A percentile compares a stretch with the other conserved stretches of the same genome.
These are phyloP conservation scores for Phytopythium chamaehyphon DNA, from an alignment of 352 stramenopile genomes.

Conservation along the genomic window DNA sequence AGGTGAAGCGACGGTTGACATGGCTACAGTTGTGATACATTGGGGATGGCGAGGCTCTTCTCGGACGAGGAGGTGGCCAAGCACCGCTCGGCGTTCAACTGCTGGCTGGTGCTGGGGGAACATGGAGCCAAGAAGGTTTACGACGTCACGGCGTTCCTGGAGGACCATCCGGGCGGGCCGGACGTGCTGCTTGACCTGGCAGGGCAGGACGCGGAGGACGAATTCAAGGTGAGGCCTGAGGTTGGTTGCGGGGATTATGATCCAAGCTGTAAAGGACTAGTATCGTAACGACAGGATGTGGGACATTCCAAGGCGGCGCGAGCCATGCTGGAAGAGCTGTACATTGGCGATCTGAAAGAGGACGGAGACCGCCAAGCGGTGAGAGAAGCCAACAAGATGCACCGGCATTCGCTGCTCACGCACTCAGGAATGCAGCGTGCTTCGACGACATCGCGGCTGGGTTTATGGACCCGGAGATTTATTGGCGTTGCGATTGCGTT, in stretches of 20 bases:
- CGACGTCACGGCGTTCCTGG: slow-evolving; percentile 92
- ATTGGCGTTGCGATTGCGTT: background rate
- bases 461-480: background rate
- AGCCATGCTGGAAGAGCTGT: slow-evolving; percentile 86
- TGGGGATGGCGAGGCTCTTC: slow-evolving; percentile 35
- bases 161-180: slow-evolving; percentile 92
- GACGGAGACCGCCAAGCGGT: slow-evolving; percentile 9
- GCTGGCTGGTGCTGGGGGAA: slow-evolving; percentile 41
- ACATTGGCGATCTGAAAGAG: slow-evolving; percentile 71
- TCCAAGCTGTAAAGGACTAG: too few species aligned
- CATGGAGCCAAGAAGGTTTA: slow-evolving; percentile 84
- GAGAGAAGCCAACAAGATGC: slow-evolving; percentile 14
- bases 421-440: slow-evolving; percentile 4
- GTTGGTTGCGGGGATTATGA: too few species aligned
- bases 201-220: slow-evolving; percentile 75
- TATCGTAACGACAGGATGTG: slow-evolving; percentile 80
- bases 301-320: slow-evolving; percentile 89
- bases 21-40: too few species aligned
- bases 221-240: slow-evolving; percentile 44
- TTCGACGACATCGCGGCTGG: background rate
- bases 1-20: too few species aligned
- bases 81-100: slow-evolving; percentile 36
- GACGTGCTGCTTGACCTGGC: slow-evolving; percentile 91
- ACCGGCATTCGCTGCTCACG: slow-evolving; percentile 22
- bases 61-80: slow-evolving; percentile 84